These are phyloP conservation scores for Emmonsiellopsis sp. DNA, from an alignment of 2,329 filamentous ascomycete species.

Conservation along the genomic window DNA sequence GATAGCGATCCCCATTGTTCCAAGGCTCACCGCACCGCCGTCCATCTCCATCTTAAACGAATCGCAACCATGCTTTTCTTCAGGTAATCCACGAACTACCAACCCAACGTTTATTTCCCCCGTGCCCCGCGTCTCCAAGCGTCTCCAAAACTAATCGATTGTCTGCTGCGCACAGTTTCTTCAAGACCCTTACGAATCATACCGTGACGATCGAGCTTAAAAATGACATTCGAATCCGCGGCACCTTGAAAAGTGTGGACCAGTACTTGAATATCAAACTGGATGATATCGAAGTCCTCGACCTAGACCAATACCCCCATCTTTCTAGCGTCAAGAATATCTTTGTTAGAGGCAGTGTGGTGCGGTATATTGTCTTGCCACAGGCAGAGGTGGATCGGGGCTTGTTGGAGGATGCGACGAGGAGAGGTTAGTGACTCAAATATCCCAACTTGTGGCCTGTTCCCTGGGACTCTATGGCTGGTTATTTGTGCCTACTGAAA, in stretches of 20 bases:
- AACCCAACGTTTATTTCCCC: not conserved
- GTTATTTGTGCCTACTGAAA: too few species aligned
- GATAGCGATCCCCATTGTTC: not conserved
- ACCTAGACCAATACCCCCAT: constrained; percentile 92
- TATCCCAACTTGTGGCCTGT: not conserved
- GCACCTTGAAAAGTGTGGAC: constrained; percentile 92
- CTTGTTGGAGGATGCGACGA: constrained; percentile 80
- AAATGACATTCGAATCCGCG: constrained; percentile 96
- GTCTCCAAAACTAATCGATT: not conserved
- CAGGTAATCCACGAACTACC: constrained; percentile 29
- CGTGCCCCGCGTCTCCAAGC: not conserved
- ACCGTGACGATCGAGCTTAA: constrained; percentile 98
- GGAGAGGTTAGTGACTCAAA: constrained; percentile 55
- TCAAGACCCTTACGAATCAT: constrained; percentile 96
- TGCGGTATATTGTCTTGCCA: constrained; percentile 84
- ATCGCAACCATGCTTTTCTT: constrained; percentile 43
- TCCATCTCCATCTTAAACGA: not conserved
- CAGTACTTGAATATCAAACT: constrained; percentile 99
- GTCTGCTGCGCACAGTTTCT: constrained; percentile 57
- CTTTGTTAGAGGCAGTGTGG: constrained; percentile 88
- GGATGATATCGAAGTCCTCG: constrained; percentile 85
- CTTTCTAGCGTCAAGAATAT: constrained; percentile 87
- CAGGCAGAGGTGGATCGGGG: constrained; percentile 74
- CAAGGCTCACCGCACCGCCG: not conserved
- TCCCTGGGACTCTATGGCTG: too few species aligned